phyloP scores from a whole-genome alignment of 2,329 filamentous ascomycete genomes.

The Paracamarosporium sp. region DNA sequence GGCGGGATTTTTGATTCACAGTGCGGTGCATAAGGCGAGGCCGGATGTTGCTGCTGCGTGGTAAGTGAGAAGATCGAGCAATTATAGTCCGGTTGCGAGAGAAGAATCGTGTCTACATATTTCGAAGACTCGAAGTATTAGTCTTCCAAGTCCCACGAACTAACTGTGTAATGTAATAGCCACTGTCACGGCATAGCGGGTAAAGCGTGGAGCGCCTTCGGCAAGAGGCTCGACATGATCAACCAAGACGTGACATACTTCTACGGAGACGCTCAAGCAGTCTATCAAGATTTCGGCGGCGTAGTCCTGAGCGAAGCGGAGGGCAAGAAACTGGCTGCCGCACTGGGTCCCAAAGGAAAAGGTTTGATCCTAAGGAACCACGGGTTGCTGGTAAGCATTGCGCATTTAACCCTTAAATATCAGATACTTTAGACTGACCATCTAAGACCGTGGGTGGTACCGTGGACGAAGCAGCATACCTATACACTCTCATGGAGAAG shows the following conservation, averaged over 20 bases:
- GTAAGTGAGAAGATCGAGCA: neutral
- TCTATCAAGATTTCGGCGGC: constrained; percentile 70
- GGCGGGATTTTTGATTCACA: constrained; percentile 74
- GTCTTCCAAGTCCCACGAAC: too few species aligned
- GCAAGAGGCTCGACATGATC: constrained; percentile 71
- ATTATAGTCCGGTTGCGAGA: neutral
- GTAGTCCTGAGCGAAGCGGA: constrained; percentile 70
- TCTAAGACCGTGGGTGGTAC: constrained; percentile 68
- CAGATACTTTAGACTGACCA: constrained; percentile 6
- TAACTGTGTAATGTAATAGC: constrained; percentile 6
- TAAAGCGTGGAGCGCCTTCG: constrained; percentile 73
- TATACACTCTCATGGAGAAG: constrained; percentile 73
- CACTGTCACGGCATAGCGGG: constrained; percentile 73
- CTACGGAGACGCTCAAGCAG: constrained; percentile 66
- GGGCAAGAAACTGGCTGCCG: constrained; percentile 67
- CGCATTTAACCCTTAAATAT: neutral
- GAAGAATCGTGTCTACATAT: too few species aligned
- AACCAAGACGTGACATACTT: constrained; percentile 72
- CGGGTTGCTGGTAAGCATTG: constrained; percentile 61
- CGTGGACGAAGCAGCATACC: constrained; percentile 76
- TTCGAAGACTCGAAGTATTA: too few species aligned
- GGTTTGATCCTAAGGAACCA: constrained; percentile 74
- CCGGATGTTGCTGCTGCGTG: constrained; percentile 71
- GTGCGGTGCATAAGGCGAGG: constrained; percentile 70
- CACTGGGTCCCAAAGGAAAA: constrained; percentile 67